Conservation (phyloP, 164 flowering plant species). For the Cinnamomum chago region DNA sequence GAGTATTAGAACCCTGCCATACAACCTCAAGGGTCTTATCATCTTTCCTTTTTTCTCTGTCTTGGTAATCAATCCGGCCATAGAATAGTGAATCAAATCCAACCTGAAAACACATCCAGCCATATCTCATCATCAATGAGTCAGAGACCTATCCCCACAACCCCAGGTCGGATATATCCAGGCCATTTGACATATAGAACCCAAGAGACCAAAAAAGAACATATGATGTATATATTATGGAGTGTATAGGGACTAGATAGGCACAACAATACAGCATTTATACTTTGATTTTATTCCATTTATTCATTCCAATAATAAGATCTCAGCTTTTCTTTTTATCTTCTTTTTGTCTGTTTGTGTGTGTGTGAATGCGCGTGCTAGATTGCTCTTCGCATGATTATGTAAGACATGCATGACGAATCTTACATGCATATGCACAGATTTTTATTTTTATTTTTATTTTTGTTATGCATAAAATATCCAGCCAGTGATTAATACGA, state of each 20-base stretch:
- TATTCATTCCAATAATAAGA: background rate
- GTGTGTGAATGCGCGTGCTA: background rate
- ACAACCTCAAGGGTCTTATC: conserved; percentile 87
- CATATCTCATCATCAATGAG: background rate
- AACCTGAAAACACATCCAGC: conserved; percentile 32
- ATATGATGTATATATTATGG: background rate
- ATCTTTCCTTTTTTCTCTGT: conserved; percentile 62
- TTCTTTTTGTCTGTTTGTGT: background rate
- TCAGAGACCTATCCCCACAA: too few relatives aligned
- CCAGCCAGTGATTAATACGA: too few relatives aligned
- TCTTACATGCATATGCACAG: too few relatives aligned
- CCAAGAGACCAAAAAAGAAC: background rate
- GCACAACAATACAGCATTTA: background rate
- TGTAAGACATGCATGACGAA: background rate
- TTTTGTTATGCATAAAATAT: too few relatives aligned
- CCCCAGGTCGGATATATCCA: too few relatives aligned
- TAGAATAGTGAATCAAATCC: conserved; percentile 83
- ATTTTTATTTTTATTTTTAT: too few relatives aligned
- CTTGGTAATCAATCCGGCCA: conserved; percentile 92
- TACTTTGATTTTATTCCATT: background rate
- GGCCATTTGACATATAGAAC: background rate
- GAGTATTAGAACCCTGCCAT: conserved; percentile 81
- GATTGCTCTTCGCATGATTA: too few relatives aligned
- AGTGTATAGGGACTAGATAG: background rate
- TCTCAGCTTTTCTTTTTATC: too few relatives aligned